These are phyloP conservation scores for Eucalyptus melliodora DNA, from an alignment of 345 rosid species.

Conservation along the genomic window DNA sequence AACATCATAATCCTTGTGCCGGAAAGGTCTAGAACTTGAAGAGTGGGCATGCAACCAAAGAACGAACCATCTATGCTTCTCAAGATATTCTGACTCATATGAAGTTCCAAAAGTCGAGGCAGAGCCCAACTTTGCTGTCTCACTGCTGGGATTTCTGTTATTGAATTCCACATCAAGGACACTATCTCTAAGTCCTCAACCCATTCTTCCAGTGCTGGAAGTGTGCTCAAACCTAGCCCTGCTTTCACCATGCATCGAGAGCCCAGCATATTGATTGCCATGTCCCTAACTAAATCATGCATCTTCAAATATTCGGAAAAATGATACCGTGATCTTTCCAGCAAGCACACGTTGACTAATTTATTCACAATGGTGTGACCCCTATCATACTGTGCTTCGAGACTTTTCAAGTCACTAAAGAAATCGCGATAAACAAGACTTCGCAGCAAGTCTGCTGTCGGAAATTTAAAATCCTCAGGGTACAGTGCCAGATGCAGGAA, in stretches of 20 bases:
- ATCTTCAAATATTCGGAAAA: rapidly evolving
- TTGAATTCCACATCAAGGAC: rapidly evolving
- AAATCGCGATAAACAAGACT: neutral
- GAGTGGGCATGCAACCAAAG: neutral
- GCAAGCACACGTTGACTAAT: neutral
- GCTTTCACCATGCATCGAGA: neutral
- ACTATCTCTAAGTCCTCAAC: neutral
- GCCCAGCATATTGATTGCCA: neutral
- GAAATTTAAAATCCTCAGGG: neutral
- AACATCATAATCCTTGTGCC: rapidly evolving
- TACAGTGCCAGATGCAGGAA: neutral
- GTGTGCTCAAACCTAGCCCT: neutral
- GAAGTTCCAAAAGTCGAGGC: neutral
- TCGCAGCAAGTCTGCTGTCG: rapidly evolving
- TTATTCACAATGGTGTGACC: neutral
- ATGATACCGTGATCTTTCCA: rapidly evolving
- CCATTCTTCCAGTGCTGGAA: neutral
- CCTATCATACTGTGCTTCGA: neutral
- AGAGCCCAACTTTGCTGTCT: neutral
- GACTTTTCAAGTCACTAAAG: neutral
- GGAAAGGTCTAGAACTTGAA: conserved; percentile 1
- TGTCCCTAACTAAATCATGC: neutral
- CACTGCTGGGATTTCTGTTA: rapidly evolving
- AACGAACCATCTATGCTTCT: neutral
- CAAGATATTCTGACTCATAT: rapidly evolving